Evolutionary conservation across 2,329 filamentous ascomycete genomes (phyloP).

Genomic region (Arthrobotrys sinensis): DNA sequence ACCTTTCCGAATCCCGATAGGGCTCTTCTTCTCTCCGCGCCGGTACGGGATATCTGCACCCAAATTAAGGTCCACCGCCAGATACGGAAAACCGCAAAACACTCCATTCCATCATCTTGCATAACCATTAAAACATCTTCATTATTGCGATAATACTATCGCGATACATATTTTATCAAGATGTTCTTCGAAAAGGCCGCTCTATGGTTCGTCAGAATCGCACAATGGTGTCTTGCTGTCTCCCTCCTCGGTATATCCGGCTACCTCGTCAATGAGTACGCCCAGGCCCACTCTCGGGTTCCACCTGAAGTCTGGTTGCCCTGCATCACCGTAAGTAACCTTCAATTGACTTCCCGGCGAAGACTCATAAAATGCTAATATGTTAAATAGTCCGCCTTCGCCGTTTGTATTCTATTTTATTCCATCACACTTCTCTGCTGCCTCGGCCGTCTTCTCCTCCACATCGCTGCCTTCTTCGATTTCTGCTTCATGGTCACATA

Average conservation of each 20-base stretch:
- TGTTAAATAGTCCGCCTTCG: slow-evolving; percentile 46
- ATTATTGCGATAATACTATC: background rate
- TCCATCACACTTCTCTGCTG: slow-evolving; percentile 58
- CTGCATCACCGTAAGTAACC: slow-evolving; percentile 54
- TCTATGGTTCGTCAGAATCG: slow-evolving; percentile 54
- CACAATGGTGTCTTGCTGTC: slow-evolving; percentile 54
- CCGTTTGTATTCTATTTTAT: slow-evolving; percentile 53
- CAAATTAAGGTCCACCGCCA: background rate
- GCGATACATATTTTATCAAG: slow-evolving; percentile 6
- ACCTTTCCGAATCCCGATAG: slow-evolving; percentile 16
- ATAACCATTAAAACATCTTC: background rate
- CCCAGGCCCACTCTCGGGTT: slow-evolving; percentile 42
- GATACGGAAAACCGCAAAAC: slow-evolving; percentile 6
- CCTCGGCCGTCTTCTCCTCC: slow-evolving; percentile 58
- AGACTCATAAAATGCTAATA: slow-evolving; percentile 28
- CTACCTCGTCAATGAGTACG: slow-evolving; percentile 57
- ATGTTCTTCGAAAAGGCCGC: slow-evolving; percentile 57
- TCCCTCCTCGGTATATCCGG: slow-evolving; percentile 51
- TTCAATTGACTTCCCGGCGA: background rate
- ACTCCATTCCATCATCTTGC: slow-evolving; percentile 17
- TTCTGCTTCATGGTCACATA: slow-evolving; percentile 61
- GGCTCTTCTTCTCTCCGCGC: slow-evolving; percentile 18
- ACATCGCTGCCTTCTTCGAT: slow-evolving; percentile 60
- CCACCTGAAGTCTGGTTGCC: slow-evolving; percentile 55
- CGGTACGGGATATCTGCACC: slow-evolving; percentile 9